Evolutionary conservation across 352 stramenopile genomes (phyloP).

Genomic region (Aphanomyces euteiches): DNA sequence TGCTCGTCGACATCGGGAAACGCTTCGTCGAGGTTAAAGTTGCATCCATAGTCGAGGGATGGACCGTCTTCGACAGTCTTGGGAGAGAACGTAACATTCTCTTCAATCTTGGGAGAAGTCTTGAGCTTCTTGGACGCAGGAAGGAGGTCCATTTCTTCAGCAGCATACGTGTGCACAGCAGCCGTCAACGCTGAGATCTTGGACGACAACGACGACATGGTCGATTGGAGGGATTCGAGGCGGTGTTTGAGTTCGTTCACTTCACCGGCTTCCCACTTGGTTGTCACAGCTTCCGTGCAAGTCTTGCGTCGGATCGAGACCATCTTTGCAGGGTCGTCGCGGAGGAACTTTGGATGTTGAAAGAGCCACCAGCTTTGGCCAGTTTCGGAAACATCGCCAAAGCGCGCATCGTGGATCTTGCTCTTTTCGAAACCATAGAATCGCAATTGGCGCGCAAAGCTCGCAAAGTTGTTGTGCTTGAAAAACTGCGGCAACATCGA

Average conservation of each 20-base stretch:
- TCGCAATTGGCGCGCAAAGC: constrained; percentile 90
- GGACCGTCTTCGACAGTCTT: constrained; percentile 17
- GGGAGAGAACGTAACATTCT: background rate
- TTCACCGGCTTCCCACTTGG: constrained; percentile 27
- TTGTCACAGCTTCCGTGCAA: constrained; percentile 4
- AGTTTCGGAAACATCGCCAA: constrained; percentile 70
- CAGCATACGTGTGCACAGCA: constrained; percentile 18
- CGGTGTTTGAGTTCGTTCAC: constrained; percentile 22
- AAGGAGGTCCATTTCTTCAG: background rate
- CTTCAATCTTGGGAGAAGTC: background rate
- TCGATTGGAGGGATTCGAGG: constrained; percentile 4
- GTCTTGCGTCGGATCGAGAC: constrained; percentile 28
- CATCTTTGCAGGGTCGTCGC: constrained; percentile 27
- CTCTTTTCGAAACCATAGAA: constrained; percentile 93
- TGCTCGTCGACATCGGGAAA: constrained; percentile 14
- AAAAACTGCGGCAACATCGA: constrained; percentile 91
- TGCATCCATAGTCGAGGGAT: constrained; percentile 11
- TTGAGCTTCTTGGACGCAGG: background rate
- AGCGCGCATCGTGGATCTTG: constrained; percentile 85
- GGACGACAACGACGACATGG: constrained; percentile 20
- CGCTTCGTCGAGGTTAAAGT: constrained; percentile 1
- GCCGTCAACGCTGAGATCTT: constrained; percentile 15
- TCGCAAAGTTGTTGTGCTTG: constrained; percentile 94
- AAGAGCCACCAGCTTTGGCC: constrained; percentile 38
- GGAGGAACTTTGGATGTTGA: constrained; percentile 26